Percentiles rank a stretch among this genome's conserved stretches.
phyloP scores from a whole-genome alignment of 106 monocot species.

The Phalaenopsis aphrodite region DNA sequence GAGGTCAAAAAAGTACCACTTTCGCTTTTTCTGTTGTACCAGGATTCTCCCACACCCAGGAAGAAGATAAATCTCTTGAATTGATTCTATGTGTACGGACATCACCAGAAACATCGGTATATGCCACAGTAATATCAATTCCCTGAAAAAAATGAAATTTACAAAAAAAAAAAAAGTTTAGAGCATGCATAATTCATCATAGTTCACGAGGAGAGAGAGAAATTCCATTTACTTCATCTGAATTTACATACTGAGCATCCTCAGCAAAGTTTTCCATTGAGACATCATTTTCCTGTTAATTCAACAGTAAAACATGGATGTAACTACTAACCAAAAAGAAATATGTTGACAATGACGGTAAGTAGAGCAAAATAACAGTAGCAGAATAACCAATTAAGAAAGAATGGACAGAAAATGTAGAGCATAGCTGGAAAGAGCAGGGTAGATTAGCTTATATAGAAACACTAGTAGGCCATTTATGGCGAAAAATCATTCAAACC shows the following conservation, averaged over 20 bases:
- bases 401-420: neutral
- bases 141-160: conserved; percentile 7
- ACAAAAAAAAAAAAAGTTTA: neutral
- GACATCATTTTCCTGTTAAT: neutral
- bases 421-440: neutral
- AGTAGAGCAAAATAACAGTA: neutral
- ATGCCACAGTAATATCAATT: conserved; percentile 20
- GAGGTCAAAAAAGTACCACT: conserved; percentile 14
- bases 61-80: conserved; percentile 25
- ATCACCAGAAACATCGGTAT: conserved; percentile 23
- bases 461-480: neutral
- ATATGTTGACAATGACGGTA: neutral
- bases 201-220: neutral
- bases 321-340: neutral
- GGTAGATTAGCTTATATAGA: neutral
- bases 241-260: neutral
- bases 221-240: conserved; percentile 6
- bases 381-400: neutral
- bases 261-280: neutral
- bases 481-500: neutral
- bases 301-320: conserved; percentile 1
- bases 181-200: neutral
- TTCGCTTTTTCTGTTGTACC: conserved; percentile 4
- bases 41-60: conserved; percentile 24
- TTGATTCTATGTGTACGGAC: conserved; percentile 17